Evolutionary conservation across 2,329 filamentous ascomycete species (phyloP).

Genomic region (Aspergillus cejpii): DNA sequence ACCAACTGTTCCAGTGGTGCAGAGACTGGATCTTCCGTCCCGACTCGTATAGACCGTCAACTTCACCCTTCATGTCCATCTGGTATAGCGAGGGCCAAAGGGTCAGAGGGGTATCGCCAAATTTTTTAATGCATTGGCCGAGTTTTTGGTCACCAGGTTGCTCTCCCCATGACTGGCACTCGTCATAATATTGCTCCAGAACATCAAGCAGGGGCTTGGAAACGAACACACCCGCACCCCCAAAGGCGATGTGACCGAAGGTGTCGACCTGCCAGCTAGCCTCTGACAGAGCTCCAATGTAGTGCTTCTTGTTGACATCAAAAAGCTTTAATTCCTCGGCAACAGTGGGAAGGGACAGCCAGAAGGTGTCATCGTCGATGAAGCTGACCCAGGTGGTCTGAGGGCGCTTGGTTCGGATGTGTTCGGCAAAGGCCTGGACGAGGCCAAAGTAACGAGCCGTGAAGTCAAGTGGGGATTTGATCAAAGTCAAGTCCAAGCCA

Average conservation of each 20-base stretch:
- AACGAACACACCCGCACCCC: constrained; percentile 42
- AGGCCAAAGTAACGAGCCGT: constrained; percentile 41
- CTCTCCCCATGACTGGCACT: constrained; percentile 39
- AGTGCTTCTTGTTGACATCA: constrained; percentile 37
- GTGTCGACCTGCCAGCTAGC: constrained; percentile 41
- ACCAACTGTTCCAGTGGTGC: constrained; percentile 44
- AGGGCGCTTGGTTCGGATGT: constrained; percentile 35
- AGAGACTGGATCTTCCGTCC: constrained; percentile 40
- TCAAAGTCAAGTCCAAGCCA: constrained; percentile 37
- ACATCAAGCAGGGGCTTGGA: constrained; percentile 37
- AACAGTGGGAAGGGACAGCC: constrained; percentile 35
- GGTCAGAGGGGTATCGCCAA: constrained; percentile 35
- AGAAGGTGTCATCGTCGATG: constrained; percentile 43
- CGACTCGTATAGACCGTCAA: constrained; percentile 41
- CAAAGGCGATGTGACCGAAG: constrained; percentile 41
- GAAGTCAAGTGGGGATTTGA: constrained; percentile 37
- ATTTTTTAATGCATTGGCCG: constrained; percentile 39
- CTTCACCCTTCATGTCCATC: constrained; percentile 40
- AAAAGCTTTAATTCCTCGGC: constrained; percentile 37
- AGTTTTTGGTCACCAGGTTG: constrained; percentile 43
- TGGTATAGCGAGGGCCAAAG: constrained; percentile 40
- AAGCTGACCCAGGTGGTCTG: constrained; percentile 40
- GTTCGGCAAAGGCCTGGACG: constrained; percentile 36
- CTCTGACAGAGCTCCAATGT: constrained; percentile 41
- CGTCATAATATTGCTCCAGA: constrained; percentile 35